Evolutionary conservation across 2,329 filamentous ascomycete species (phyloP).

Genomic region (Macroventuria anomochaeta): DNA sequence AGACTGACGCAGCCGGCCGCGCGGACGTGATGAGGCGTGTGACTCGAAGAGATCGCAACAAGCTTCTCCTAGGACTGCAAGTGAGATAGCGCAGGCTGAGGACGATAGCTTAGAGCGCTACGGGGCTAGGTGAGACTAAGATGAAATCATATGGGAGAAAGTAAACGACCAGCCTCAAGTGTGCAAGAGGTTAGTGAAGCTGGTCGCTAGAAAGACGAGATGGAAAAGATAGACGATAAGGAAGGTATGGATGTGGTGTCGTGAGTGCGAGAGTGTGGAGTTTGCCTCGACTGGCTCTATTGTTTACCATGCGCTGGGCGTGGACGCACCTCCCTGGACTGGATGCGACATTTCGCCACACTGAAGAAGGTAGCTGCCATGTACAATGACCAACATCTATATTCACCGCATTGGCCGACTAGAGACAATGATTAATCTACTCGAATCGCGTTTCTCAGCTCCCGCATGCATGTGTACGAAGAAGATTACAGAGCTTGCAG

Average conservation of each 20-base stretch:
- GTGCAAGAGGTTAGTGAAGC: slow-evolving; percentile 18
- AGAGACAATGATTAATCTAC: no score
- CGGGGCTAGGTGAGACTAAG: not conserved
- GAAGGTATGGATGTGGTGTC: slow-evolving; percentile 16
- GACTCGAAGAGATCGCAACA: not conserved
- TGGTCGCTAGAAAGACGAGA: slow-evolving; percentile 14
- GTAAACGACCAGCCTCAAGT: slow-evolving; percentile 23
- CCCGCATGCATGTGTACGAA: not conserved
- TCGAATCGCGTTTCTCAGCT: not conserved
- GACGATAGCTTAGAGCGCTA: not conserved
- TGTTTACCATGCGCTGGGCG: not conserved
- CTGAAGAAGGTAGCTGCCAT: not conserved
- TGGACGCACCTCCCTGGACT: not conserved
- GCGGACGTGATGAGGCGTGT: no score
- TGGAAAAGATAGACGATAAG: slow-evolving; percentile 17
- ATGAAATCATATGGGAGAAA: not conserved
- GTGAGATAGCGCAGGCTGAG: not conserved
- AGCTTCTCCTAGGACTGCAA: not conserved
- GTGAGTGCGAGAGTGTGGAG: not conserved
- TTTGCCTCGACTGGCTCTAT: not conserved
- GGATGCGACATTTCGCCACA: not conserved
- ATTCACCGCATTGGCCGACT: no score
- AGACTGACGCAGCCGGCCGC: not conserved
- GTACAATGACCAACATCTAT: no score
- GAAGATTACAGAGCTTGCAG: slow-evolving; percentile 30